Base-by-base conservation (phyloP, 805 yeast species). In the Candida qinlingensis region DNA sequence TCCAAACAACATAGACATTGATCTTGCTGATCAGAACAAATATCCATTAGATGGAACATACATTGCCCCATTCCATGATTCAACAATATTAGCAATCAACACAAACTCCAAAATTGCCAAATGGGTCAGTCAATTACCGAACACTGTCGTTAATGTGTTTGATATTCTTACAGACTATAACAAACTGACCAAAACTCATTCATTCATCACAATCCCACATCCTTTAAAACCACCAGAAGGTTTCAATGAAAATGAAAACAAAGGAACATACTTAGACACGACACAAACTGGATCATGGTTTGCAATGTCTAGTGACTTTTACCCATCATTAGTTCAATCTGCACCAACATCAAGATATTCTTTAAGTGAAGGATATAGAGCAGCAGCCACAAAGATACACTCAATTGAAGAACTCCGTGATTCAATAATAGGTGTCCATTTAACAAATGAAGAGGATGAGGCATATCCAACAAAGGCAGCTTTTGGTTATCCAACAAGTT, bases 41-140 rank as follows among this genome's bases (percentile, higher is more conserved):
- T 71, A 73, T 26, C 81, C 95, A 4, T 63, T 74, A 13, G 98
- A 91, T 65, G 81, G 83, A 35, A 68, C 89, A 3, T 86, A 85
- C 55, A 80, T 92, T 53, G 83, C 92, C 6, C 96, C 97, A 1
- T 81, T 88, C 60, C 87, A 85, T 59, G 96, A 89, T 62, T 81
- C 77, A 48, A 79, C 96, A 0, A 65, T 92, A 12, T 65, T 91
- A 47, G 97, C 95, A 0, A 76, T 87, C 39, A 87, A 87, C 60
- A 69, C 80, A 11, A 74, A 77, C 45, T 69, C 79, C n/a, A 85
- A 84, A 41, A 77, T 82, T 3, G 90, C 91, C 0, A 75, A 79
- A 47, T 91, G 98, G 97, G 79, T 85, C 3, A 76, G 85, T 36
- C 77, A 78, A 49, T 70, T 87, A 29, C 88, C 95, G 1, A 76